Percentiles rank a stretch among this genome's conserved stretches.
Evolutionary conservation across 495 filamentous ascomycete species (phyloP).

Genomic region (Astrothelium macrocarpum): DNA sequence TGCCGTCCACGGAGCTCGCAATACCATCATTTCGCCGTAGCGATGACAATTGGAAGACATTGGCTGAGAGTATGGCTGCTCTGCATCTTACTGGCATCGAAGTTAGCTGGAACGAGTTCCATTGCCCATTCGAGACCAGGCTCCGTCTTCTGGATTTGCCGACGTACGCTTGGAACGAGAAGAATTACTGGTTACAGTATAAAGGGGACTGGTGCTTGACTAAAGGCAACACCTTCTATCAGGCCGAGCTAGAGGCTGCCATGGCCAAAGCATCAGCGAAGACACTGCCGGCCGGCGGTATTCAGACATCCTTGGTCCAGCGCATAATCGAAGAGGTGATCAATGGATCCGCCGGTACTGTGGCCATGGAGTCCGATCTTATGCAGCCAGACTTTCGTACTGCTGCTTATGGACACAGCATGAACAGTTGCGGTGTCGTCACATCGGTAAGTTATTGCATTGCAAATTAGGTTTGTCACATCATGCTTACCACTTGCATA

Average conservation of each 20-base stretch:
- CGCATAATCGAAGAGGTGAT: constrained; percentile 25
- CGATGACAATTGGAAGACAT: constrained; percentile 14
- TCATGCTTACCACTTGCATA: not conserved
- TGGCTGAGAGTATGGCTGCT: constrained; percentile 5
- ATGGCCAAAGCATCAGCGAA: not conserved
- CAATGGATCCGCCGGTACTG: constrained; percentile 6
- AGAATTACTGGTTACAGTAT: constrained; percentile 79
- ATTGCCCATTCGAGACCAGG: constrained; percentile 12
- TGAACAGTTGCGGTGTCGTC: constrained; percentile 34
- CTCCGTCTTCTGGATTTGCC: constrained; percentile 40
- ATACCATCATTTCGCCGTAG: constrained; percentile 4
- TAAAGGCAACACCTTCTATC: constrained; percentile 8
- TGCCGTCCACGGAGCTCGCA: constrained; percentile 4
- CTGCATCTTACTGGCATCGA: constrained; percentile 13
- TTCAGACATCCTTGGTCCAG: constrained; percentile 16
- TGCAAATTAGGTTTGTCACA: not conserved
- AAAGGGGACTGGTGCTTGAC: constrained; percentile 17
- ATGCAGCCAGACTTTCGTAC: constrained; percentile 29
- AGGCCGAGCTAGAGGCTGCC: constrained; percentile 9
- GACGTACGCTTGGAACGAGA: constrained; percentile 68
- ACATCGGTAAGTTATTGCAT: constrained; percentile 29
- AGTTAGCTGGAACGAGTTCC: constrained; percentile 20
- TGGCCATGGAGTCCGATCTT: constrained; percentile 30
- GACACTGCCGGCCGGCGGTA: not conserved
- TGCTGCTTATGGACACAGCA: constrained; percentile 30